Evolutionary conservation across 2,329 filamentous ascomycete genomes (phyloP).

Genomic region (Ampelomyces quisqualis): DNA sequence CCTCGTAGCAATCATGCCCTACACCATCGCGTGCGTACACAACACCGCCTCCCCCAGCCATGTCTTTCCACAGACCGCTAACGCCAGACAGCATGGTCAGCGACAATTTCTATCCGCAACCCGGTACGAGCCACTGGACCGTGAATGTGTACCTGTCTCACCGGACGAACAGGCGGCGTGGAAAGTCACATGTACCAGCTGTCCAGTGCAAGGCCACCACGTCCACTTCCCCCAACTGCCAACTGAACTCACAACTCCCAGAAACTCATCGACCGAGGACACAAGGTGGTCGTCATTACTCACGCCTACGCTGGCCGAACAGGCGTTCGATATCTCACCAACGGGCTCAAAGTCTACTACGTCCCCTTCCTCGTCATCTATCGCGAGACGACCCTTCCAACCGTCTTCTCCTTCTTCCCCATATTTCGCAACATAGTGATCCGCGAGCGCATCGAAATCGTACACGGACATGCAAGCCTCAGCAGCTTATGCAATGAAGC

Average conservation of each 20-base stretch:
- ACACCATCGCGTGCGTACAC: slow-evolving; percentile 66
- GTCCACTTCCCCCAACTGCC: slow-evolving; percentile 1
- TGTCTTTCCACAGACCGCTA: slow-evolving; percentile 6
- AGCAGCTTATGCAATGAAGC: slow-evolving; percentile 93
- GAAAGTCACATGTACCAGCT: slow-evolving; percentile 99
- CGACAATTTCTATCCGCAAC: slow-evolving; percentile 99
- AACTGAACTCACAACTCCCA: slow-evolving; percentile 35
- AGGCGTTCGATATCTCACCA: slow-evolving; percentile 91
- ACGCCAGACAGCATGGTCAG: slow-evolving; percentile 73
- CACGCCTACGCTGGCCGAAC: slow-evolving; percentile 90
- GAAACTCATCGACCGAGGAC: slow-evolving; percentile 95
- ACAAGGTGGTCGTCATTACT: slow-evolving; percentile 97
- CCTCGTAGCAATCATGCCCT: slow-evolving; percentile 56
- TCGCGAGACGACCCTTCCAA: slow-evolving; percentile 88
- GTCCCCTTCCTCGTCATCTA: slow-evolving; percentile 96
- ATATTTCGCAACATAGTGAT: slow-evolving; percentile 97
- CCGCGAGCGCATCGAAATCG: slow-evolving; percentile 91
- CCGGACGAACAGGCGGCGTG: slow-evolving; percentile 64
- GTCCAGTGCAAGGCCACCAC: slow-evolving; percentile 60
- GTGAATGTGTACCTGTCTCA: slow-evolving; percentile 15
- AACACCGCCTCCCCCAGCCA: background rate
- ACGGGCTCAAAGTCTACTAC: slow-evolving; percentile 97
- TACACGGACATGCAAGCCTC: slow-evolving; percentile 93
- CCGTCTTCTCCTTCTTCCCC: slow-evolving; percentile 97
- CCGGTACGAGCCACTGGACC: slow-evolving; percentile 52